A percentile compares a stretch with the other conserved stretches of the same genome.
Conservation (phyloP, 371 early-diverging fungal species). For the Lichtheimia ramosa region DNA sequence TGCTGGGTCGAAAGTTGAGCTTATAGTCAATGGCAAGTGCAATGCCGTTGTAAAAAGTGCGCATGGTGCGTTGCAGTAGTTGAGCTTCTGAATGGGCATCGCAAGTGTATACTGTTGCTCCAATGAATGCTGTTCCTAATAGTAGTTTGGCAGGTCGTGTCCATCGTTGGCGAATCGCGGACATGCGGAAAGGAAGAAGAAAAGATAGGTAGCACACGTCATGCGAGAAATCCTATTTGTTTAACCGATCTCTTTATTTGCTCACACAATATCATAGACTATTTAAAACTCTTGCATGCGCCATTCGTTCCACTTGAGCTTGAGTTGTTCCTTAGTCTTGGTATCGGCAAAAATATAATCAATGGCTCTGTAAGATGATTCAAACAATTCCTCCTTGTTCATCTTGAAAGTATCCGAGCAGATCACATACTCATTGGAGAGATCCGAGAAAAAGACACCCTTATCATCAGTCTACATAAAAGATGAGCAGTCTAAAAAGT, state of each 20-base stretch:
- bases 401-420: slow-evolving; percentile 40
- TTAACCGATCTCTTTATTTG: no score
- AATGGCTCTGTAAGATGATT: slow-evolving; percentile 39
- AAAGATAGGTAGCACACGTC: not conserved
- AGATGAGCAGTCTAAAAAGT: not conserved
- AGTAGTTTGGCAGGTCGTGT: slow-evolving; percentile 1
- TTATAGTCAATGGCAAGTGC: slow-evolving; percentile 73
- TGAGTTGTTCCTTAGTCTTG: slow-evolving; percentile 27
- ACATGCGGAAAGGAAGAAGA: not conserved
- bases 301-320: slow-evolving; percentile 39
- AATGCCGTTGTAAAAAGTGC: slow-evolving; percentile 62
- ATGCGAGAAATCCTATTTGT: no score
- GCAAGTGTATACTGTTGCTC: slow-evolving; percentile 41
- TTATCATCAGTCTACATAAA: slow-evolving; percentile 56
- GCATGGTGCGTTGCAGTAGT: slow-evolving; percentile 51
- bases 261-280: no score
- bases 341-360: slow-evolving; percentile 49
- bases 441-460: slow-evolving; percentile 55
- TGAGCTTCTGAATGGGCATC: slow-evolving; percentile 62
- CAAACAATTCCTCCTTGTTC: slow-evolving; percentile 35
- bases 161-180: slow-evolving; percentile 5
- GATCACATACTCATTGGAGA: slow-evolving; percentile 49
- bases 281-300: slow-evolving; percentile 1
- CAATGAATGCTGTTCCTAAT: slow-evolving; percentile 17
- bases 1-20: slow-evolving; percentile 67